Evolutionary conservation across 2,329 filamentous ascomycete species (phyloP).

Genomic region (Colletotrichum gigasporum): DNA sequence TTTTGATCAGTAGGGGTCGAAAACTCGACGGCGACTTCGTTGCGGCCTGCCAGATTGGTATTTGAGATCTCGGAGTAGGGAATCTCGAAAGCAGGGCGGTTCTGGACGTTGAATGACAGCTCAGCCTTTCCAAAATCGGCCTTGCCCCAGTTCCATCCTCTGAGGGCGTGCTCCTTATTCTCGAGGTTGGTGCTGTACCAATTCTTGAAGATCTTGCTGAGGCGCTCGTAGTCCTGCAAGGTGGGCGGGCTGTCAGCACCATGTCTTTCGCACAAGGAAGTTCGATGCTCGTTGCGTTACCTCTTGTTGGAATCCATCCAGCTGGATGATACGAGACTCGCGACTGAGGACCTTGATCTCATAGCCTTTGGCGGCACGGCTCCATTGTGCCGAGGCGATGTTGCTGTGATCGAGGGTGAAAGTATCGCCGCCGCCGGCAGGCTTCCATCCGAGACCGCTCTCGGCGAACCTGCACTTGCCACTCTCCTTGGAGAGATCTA

Average conservation of each 20-base stretch:
- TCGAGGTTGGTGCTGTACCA: slow-evolving; percentile 97
- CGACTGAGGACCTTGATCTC: slow-evolving; percentile 92
- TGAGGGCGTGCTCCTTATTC: slow-evolving; percentile 90
- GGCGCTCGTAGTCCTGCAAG: slow-evolving; percentile 82
- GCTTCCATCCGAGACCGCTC: slow-evolving; percentile 95
- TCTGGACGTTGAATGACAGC: slow-evolving; percentile 95
- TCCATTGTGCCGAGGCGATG: slow-evolving; percentile 92
- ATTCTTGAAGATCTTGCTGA: slow-evolving; percentile 94
- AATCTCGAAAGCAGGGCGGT: slow-evolving; percentile 94
- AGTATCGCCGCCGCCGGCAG: slow-evolving; percentile 84
- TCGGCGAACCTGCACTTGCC: slow-evolving; percentile 97
- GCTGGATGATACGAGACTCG: slow-evolving; percentile 85
- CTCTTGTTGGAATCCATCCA: slow-evolving; percentile 94
- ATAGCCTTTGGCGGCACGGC: slow-evolving; percentile 88
- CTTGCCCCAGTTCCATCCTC: slow-evolving; percentile 99
- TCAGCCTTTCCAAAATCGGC: slow-evolving; percentile 96
- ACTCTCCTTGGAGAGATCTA: slow-evolving; percentile 91
- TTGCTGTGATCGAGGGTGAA: slow-evolving; percentile 92
- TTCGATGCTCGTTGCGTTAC: slow-evolving; percentile 41
- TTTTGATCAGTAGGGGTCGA: slow-evolving; percentile 77
- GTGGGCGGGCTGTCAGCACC: neutral
- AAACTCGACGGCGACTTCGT: slow-evolving; percentile 97
- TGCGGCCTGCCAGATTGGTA: slow-evolving; percentile 96
- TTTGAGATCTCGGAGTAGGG: slow-evolving; percentile 98
- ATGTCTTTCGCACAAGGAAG: neutral